Percentiles rank a stretch among this genome's conserved stretches.
phyloP scores from a whole-genome alignment of 257 asterid species.

The Orobanche coerulescens region DNA sequence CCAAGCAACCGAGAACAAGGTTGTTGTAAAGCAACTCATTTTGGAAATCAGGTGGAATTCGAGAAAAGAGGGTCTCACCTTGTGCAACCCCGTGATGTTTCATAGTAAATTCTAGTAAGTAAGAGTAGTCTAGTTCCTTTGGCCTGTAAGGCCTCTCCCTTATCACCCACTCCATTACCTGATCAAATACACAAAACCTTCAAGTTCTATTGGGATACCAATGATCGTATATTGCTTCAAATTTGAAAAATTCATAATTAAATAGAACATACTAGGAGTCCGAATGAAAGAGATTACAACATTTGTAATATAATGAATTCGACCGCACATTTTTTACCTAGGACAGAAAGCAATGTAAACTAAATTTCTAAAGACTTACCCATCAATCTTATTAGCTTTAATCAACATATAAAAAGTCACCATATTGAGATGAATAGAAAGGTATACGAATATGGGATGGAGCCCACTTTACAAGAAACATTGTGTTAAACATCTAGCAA shows the following conservation, averaged over 20 bases:
- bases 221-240: neutral
- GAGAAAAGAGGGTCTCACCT: slow-evolving; percentile 65
- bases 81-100: slow-evolving; percentile 75
- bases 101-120: slow-evolving; percentile 71
- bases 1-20: slow-evolving; percentile 85
- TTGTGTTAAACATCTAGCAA: slow-evolving; percentile 39
- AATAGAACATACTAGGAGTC: neutral
- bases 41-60: slow-evolving; percentile 64
- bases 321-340: too few species aligned
- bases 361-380: neutral
- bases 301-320: too few species aligned
- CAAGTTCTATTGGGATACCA: neutral
- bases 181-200: slow-evolving; percentile 13
- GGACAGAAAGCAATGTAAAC: neutral
- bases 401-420: neutral
- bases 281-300: neutral
- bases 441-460: too few species aligned
- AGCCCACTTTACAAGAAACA: slow-evolving; percentile 3
- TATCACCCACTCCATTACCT: slow-evolving; percentile 98
- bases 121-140: slow-evolving; percentile 72
- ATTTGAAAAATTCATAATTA: slow-evolving; percentile 2
- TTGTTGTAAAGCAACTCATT: slow-evolving; percentile 68
- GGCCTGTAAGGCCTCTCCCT: slow-evolving; percentile 88
- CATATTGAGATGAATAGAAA: too few species aligned
- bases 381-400: neutral